Conservation (phyloP, 345 rosid genomes). For the Syzygium oleosum region DNA sequence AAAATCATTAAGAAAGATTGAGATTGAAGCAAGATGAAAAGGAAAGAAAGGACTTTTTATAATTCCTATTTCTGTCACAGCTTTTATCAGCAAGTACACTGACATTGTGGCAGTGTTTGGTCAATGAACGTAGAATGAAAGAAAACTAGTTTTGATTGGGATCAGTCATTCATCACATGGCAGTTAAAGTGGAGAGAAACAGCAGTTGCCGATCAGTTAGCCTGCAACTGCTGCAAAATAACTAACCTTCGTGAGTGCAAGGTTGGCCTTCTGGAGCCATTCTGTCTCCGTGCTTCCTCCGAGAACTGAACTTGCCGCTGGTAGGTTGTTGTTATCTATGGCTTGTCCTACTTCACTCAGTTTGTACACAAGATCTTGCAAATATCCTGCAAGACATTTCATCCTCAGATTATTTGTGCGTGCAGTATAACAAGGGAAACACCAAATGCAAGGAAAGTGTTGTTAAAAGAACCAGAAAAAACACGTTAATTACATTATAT, state of each 20-base stretch:
- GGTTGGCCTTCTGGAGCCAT: conserved; percentile 64
- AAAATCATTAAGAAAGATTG: conserved; percentile 1
- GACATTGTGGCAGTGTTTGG: not conserved
- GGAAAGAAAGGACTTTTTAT: not conserved
- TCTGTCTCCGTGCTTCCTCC: conserved; percentile 56
- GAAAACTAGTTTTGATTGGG: not conserved
- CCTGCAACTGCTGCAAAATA: not conserved
- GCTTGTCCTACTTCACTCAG: conserved; percentile 89
- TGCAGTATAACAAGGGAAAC: not conserved
- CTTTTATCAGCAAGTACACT: not conserved
- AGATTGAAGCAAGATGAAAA: not conserved
- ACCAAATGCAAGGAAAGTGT: not conserved
- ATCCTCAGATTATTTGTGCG: not conserved
- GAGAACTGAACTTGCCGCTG: conserved; percentile 63
- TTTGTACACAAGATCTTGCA: conserved; percentile 87
- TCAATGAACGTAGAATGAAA: not conserved
- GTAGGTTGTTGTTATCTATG: conserved; percentile 72
- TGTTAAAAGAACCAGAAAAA: not conserved
- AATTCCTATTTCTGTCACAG: not conserved
- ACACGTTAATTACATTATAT: not conserved
- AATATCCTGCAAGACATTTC: conserved; percentile 46
- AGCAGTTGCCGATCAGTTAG: not conserved
- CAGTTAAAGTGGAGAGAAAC: not conserved
- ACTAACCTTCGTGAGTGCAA: conserved; percentile 65
- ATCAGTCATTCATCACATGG: not conserved